phyloP scores from a whole-genome alignment of 805 yeast species.

The Tetrapisispora fleetii region DNA sequence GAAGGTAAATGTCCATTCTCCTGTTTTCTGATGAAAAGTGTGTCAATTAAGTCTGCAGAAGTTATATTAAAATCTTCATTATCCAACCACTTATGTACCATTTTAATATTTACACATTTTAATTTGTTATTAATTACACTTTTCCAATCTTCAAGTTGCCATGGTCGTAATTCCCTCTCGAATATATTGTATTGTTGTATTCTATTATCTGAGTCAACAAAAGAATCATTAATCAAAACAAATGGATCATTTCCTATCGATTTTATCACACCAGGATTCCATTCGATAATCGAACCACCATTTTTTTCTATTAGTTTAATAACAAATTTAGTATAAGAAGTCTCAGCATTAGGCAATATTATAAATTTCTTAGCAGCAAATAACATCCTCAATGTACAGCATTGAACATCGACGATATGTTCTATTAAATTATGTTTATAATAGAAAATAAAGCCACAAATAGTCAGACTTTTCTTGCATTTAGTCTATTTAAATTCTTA shows the following conservation, averaged over 20 bases:
- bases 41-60: not conserved
- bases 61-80: not conserved
- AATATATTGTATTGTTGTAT: conserved; percentile 13
- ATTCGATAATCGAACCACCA: conserved; percentile 15
- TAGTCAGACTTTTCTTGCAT: not conserved
- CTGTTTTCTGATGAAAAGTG: not conserved
- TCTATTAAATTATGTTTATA: not conserved
- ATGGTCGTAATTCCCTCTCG: conserved; percentile 14
- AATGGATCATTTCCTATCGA: conserved; percentile 5
- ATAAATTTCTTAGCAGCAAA: conserved; percentile 4
- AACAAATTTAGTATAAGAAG: conserved; percentile 10
- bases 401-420: too few species aligned
- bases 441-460: too few species aligned
- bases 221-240: conserved; percentile 21
- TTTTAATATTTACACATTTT: conserved; percentile 9
- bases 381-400: not conserved
- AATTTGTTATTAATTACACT: conserved; percentile 5
- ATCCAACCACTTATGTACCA: conserved; percentile 12
- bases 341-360: conserved; percentile 15
- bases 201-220: conserved; percentile 8
- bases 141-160: conserved; percentile 6
- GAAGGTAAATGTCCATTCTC: not conserved
- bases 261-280: not conserved
- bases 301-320: conserved; percentile 10
- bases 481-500: not conserved